phyloP scores from a whole-genome alignment of 2,329 filamentous ascomycete genomes.

The Seiridium cupressi region DNA sequence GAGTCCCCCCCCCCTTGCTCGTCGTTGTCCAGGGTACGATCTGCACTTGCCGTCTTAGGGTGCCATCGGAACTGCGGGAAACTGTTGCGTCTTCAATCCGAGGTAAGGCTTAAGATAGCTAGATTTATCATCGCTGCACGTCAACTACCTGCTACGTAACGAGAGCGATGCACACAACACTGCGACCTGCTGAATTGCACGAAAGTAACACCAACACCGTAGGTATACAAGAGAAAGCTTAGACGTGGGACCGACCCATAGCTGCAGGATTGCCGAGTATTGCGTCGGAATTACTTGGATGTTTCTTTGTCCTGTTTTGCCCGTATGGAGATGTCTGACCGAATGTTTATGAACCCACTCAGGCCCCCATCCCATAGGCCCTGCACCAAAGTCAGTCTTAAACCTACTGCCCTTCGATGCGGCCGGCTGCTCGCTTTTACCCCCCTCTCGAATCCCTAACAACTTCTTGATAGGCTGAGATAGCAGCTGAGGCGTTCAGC shows the following conservation, averaged over 20 bases:
- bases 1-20: background rate
- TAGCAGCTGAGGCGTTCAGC: background rate
- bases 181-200: no score
- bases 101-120: no score
- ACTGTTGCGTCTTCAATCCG: background rate
- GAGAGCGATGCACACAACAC: no score
- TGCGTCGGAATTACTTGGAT: background rate
- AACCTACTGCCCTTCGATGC: background rate
- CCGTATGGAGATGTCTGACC: background rate
- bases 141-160: no score
- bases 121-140: no score
- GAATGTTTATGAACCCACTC: background rate
- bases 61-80: conserved; percentile 4
- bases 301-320: background rate
- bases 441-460: background rate
- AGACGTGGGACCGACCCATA: background rate
- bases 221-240: background rate
- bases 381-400: background rate
- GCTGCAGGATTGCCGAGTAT: background rate
- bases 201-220: background rate
- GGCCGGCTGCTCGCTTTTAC: background rate
- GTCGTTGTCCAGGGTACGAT: conserved; percentile 4
- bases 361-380: background rate
- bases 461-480: background rate
- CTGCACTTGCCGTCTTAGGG: conserved; percentile 9